Evolutionary conservation across 306 rosid genomes (phyloP).

Genomic region (Luffa aegyptiaca): DNA sequence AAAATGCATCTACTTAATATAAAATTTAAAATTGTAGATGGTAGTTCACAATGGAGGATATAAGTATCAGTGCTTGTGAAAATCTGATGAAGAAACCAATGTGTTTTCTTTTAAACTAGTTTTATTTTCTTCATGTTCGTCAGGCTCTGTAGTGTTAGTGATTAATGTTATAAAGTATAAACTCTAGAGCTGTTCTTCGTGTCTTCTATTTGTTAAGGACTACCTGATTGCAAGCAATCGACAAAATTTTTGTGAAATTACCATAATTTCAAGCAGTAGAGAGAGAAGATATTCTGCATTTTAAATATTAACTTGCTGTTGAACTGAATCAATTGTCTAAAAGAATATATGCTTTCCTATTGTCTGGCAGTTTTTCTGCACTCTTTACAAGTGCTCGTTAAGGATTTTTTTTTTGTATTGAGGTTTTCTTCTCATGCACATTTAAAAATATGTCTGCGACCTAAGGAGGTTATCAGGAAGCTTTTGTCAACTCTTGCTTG

Average conservation of each 20-base stretch:
- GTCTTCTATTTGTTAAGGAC: not conserved
- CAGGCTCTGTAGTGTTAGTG: not conserved
- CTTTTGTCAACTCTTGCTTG: not conserved
- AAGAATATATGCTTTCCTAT: not conserved
- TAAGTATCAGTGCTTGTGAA: not conserved
- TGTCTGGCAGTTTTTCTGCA: not conserved
- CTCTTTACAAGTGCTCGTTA: not conserved
- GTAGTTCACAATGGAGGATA: not conserved
- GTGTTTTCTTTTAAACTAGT: not conserved
- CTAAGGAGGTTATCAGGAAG: not conserved
- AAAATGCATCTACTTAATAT: not conserved
- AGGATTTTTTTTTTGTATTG: not conserved
- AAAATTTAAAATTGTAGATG: not conserved
- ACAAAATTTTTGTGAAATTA: not conserved
- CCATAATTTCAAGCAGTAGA: not conserved
- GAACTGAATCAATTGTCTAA: not conserved
- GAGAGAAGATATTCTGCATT: not conserved
- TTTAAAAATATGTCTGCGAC: not conserved
- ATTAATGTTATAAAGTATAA: not conserved
- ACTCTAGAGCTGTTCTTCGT: not conserved
- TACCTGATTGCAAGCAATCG: not conserved
- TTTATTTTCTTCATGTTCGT: not conserved
- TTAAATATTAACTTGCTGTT: not conserved
- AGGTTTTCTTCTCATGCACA: not conserved
- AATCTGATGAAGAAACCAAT: not conserved